Percentiles rank a stretch among this genome's conserved stretches.
phyloP scores from a whole-genome alignment of 2,329 filamentous ascomycete species.

The Verticillium zaregamsianum region DNA sequence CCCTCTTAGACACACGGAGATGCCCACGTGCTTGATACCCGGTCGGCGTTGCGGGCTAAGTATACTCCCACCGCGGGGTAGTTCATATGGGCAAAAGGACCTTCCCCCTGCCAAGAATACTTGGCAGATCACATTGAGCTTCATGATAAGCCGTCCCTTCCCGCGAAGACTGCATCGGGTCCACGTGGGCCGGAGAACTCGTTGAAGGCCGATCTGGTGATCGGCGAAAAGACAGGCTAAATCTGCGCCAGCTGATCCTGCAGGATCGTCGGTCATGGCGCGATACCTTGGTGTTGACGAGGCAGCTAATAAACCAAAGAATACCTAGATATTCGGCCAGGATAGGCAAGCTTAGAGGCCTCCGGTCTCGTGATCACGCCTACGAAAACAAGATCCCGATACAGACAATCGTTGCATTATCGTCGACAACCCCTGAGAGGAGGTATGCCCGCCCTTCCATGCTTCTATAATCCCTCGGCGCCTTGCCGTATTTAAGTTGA shows the following conservation, averaged over 20 bases:
- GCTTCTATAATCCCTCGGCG: background rate
- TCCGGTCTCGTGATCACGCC: too few relatives aligned
- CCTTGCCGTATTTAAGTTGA: background rate
- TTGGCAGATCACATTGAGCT: background rate
- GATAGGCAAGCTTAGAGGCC: too few relatives aligned
- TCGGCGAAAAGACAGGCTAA: background rate
- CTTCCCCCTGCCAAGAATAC: background rate
- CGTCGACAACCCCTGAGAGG: background rate
- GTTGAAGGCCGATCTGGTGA: background rate
- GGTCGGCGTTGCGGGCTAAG: too few relatives aligned
- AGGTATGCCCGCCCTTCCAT: background rate
- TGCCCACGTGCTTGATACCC: too few relatives aligned
- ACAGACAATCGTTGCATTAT: background rate
- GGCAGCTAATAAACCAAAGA: too few relatives aligned
- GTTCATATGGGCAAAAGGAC: too few relatives aligned
- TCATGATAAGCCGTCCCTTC: background rate
- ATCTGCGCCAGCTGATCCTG: too few relatives aligned
- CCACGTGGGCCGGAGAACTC: background rate
- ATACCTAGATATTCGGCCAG: too few relatives aligned
- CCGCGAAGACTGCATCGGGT: background rate
- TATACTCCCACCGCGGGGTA: too few relatives aligned
- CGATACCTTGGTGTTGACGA: too few relatives aligned
- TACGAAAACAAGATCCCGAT: background rate
- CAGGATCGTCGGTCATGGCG: too few relatives aligned
- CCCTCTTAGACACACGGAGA: too few relatives aligned